Evolutionary conservation across 108 stramenopile species (phyloP).

Genomic region (Conticribra guillardii): DNA sequence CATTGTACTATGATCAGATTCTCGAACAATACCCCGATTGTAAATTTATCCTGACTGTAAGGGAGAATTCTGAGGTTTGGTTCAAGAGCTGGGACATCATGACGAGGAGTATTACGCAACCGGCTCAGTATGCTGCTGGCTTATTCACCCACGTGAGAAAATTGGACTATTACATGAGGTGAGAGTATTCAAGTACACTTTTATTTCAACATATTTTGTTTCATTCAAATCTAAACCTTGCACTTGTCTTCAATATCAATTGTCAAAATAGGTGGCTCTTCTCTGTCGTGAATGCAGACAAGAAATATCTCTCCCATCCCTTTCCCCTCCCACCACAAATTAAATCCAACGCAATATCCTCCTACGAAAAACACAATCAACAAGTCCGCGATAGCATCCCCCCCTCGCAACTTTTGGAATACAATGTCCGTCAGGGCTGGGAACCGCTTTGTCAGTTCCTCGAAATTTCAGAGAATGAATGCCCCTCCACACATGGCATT

Average conservation of each 20-base stretch:
- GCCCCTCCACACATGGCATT: slow-evolving; percentile 56
- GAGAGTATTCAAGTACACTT: not conserved
- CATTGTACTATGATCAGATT: slow-evolving; percentile 72
- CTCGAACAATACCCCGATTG: slow-evolving; percentile 71
- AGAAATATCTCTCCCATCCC: slow-evolving; percentile 49
- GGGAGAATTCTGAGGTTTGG: slow-evolving; percentile 77
- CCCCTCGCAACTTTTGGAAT: slow-evolving; percentile 65
- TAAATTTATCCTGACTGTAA: slow-evolving; percentile 79
- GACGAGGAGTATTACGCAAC: slow-evolving; percentile 64
- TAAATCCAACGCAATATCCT: slow-evolving; percentile 56
- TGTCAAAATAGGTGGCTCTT: slow-evolving; percentile 64
- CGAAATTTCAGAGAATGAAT: slow-evolving; percentile 51
- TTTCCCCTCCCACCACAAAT: slow-evolving; percentile 69
- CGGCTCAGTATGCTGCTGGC: slow-evolving; percentile 53
- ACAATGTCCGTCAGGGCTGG: slow-evolving; percentile 78
- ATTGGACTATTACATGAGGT: slow-evolving; percentile 65
- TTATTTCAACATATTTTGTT: not conserved
- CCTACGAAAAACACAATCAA: slow-evolving; percentile 75
- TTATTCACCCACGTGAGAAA: slow-evolving; percentile 58
- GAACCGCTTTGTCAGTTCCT: slow-evolving; percentile 78
- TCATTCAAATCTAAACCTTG: not conserved
- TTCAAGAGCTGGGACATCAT: slow-evolving; percentile 75
- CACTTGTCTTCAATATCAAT: not conserved
- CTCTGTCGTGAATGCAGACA: slow-evolving; percentile 72
- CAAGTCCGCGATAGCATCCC: slow-evolving; percentile 64